Percentiles rank a stretch among this genome's conserved stretches.
phyloP scores from a whole-genome alignment of 75 land plant genomes.

The Sequoia sempervirens region DNA sequence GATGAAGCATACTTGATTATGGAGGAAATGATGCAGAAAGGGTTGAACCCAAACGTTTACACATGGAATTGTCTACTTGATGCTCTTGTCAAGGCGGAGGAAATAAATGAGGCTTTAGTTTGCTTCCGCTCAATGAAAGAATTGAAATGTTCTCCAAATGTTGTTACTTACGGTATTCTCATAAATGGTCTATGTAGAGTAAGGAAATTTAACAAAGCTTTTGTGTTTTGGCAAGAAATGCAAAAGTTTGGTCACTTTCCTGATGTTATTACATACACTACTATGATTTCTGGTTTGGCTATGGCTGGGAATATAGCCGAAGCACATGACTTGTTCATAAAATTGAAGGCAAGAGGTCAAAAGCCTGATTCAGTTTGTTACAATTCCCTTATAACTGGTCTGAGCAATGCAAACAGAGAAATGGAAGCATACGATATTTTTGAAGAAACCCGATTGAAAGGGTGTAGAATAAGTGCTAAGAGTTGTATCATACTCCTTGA shows the following conservation, averaged over 20 bases:
- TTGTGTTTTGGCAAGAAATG: constrained; percentile 86
- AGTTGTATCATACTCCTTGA: constrained; percentile 58
- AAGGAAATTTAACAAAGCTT: constrained; percentile 71
- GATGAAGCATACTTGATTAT: constrained; percentile 73
- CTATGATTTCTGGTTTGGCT: constrained; percentile 70
- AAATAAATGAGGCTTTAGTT: constrained; percentile 58
- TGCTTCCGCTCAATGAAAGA: constrained; percentile 70
- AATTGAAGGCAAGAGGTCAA: constrained; percentile 53
- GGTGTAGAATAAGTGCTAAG: constrained; percentile 40
- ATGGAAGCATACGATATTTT: constrained; percentile 54
- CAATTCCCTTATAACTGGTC: constrained; percentile 55
- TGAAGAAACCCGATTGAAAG: constrained; percentile 56
- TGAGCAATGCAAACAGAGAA: constrained; percentile 43
- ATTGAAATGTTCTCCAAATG: constrained; percentile 63
- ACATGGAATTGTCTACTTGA: constrained; percentile 76
- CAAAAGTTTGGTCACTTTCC: constrained; percentile 57
- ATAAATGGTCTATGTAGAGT: constrained; percentile 67
- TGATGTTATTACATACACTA: constrained; percentile 64
- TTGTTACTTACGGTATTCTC: constrained; percentile 68
- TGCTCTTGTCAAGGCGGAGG: constrained; percentile 68
- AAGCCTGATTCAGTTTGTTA: constrained; percentile 58
- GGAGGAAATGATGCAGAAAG: constrained; percentile 75
- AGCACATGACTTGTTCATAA: constrained; percentile 44
- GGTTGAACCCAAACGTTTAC: constrained; percentile 58
- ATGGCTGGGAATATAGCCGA: constrained; percentile 52